Evolutionary conservation across 305 asterid genomes (phyloP).

Genomic region (Fraxinus angustifolia): DNA sequence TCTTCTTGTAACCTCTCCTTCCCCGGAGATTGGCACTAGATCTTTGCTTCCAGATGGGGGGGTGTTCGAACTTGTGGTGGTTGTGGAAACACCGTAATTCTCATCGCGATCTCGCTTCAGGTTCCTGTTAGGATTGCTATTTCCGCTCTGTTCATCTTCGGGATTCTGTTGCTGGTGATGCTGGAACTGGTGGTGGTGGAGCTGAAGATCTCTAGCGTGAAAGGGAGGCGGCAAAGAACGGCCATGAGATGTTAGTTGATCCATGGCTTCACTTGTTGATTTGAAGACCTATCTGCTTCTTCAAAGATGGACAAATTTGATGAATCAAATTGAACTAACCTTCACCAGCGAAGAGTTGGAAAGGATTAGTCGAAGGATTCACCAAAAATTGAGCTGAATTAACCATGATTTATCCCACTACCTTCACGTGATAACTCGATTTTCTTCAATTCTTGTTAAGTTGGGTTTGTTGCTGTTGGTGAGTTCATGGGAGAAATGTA

Average conservation of each 20-base stretch:
- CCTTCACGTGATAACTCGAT: conserved; percentile 25
- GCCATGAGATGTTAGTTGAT: conserved; percentile 52
- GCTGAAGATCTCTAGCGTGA: conserved; percentile 54
- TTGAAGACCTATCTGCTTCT: not conserved
- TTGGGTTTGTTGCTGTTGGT: conserved; percentile 14
- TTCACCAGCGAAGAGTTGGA: conserved; percentile 13
- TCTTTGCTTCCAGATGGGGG: conserved; percentile 34
- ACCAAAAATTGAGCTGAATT: conserved; percentile 39
- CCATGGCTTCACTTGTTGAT: conserved; percentile 30
- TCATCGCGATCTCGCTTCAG: conserved; percentile 48
- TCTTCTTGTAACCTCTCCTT: conserved; percentile 42
- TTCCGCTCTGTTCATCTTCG: conserved; percentile 50
- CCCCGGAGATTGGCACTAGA: conserved; percentile 15
- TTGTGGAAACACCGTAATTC: conserved; percentile 17
- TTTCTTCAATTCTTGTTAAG: conserved; percentile 9
- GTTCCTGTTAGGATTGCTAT: conserved; percentile 27
- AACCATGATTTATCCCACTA: conserved; percentile 14
- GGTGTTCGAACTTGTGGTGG: conserved; percentile 3
- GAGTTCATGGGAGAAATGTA: not conserved
- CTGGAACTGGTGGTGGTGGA: conserved; percentile 48
- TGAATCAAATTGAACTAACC: not conserved
- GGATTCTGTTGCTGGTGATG: conserved; percentile 30
- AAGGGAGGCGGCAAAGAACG: conserved; percentile 66
- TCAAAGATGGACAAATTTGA: not conserved
- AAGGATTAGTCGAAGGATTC: not conserved